A percentile compares a stretch with the other conserved stretches of the same genome.
phyloP scores from a whole-genome alignment of 768 basidiomycete genomes.

The Macrocybe gigantea region DNA sequence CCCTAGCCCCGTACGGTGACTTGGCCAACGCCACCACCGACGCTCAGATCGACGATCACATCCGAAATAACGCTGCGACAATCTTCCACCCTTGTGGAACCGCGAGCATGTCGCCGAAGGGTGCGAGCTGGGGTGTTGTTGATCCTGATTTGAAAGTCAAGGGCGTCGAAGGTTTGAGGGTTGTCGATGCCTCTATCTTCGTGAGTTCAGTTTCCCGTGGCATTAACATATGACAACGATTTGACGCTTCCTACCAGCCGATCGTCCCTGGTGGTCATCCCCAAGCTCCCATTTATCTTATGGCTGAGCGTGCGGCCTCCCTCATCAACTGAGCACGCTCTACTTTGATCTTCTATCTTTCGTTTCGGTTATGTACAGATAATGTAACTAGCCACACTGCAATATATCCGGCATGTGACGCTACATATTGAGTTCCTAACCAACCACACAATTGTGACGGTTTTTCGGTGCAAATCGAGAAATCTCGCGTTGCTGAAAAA shows the following conservation, averaged over 20 bases:
- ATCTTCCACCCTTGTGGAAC: conserved; percentile 21
- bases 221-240: background rate
- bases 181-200: conserved; percentile 26
- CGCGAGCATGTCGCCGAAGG: conserved; percentile 18
- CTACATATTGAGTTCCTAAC: no score
- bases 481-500: no score
- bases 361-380: no score
- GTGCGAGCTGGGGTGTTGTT: conserved; percentile 19
- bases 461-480: no score
- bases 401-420: no score
- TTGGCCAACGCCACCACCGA: conserved; percentile 15
- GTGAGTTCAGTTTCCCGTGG: conserved; percentile 1
- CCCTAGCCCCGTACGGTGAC: conserved; percentile 1
- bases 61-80: conserved; percentile 12
- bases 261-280: background rate
- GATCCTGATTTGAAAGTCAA: conserved; percentile 26
- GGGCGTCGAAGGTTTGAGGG: conserved; percentile 20
- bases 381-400: no score
- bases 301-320: conserved; percentile 11
- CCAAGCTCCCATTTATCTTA: conserved; percentile 6
- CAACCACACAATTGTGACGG: no score
- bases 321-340: conserved; percentile 5
- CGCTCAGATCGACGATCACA: conserved; percentile 20
- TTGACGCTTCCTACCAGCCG: background rate
- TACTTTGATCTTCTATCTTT: no score